Percentiles rank a stretch among this genome's conserved stretches.
Evolutionary conservation across 345 rosid genomes (phyloP).

Genomic region (Ailanthus altissimus): DNA sequence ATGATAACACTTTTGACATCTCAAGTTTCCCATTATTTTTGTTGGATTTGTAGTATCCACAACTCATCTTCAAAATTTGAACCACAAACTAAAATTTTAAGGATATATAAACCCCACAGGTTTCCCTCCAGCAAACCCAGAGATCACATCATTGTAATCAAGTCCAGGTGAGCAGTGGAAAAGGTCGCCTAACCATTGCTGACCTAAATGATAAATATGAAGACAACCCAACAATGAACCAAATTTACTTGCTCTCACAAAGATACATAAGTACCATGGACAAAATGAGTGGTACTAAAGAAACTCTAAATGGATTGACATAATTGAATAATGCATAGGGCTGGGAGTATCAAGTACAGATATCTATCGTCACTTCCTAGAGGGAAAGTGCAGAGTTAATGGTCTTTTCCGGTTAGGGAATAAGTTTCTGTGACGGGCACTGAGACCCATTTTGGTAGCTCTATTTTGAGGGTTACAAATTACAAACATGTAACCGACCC

Average conservation of each 20-base stretch:
- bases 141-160: background rate
- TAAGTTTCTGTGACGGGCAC: background rate
- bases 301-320: too few species aligned
- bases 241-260: background rate
- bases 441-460: background rate
- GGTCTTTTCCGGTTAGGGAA: background rate
- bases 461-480: background rate
- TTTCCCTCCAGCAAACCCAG: background rate
- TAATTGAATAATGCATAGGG: background rate
- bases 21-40: background rate
- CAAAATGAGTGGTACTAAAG: background rate
- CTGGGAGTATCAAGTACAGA: background rate
- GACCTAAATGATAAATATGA: background rate
- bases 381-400: background rate
- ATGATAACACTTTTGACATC: background rate
- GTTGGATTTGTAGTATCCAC: background rate
- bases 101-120: background rate
- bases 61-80: background rate
- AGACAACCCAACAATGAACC: background rate
- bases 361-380: background rate
- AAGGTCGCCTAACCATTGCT: background rate
- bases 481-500: background rate
- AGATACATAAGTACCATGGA: background rate
- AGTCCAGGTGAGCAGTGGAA: background rate
- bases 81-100: background rate